Evolutionary conservation across 129 eudicot genomes (phyloP), one percentile per base, ranked within the genome.

Genomic region (Arctium lappa): DNA sequence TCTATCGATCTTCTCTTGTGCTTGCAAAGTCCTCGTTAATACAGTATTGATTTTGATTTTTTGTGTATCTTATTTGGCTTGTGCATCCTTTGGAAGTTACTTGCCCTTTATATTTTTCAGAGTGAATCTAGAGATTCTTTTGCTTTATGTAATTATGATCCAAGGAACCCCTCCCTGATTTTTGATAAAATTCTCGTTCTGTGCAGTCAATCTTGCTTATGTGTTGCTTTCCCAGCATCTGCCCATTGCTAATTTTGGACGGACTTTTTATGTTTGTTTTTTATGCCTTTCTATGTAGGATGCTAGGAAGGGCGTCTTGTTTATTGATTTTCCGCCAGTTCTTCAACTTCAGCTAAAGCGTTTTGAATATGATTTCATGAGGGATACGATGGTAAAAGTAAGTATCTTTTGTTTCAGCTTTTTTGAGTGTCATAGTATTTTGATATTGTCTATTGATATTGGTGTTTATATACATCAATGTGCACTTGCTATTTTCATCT

Each of bases 321-420:
- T 92, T 82, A 89, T 88, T 65, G 94, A 92, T 73, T 92, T 92
- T 75, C 97, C 97, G 40, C 93, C 94, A 0, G 94, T 90, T 69
- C 93, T 92, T 74, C 94, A 92, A 85, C 97, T 92, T 81, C 97
- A 92, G 81, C 82, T 92, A 22, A 92, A 92, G 89, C 88, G 97
- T 78, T 92, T 90, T 86, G 97, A 92, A 81, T 92, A 92, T 85
- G 97, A 92, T 86, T 92, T 90, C 72, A 79, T 88, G 88, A 87
- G 97, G 73, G 97, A 92, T 81, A 92, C 97, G 2, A 92, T 92
- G 97, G 92, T 92, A 36, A 92, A 92, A 91, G 97, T 90, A 60
- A 86, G 88, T 73, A 78, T 81, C 73, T 27, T 73, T 15, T 38
- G 37, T 34, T 71, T 72, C 40, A 80, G 69, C 15, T 33, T 48